A percentile compares a stretch with the other conserved stretches of the same genome.
Conservation (phyloP, 2,329 filamentous ascomycete species). For the Coniochaeta pulveracea region DNA sequence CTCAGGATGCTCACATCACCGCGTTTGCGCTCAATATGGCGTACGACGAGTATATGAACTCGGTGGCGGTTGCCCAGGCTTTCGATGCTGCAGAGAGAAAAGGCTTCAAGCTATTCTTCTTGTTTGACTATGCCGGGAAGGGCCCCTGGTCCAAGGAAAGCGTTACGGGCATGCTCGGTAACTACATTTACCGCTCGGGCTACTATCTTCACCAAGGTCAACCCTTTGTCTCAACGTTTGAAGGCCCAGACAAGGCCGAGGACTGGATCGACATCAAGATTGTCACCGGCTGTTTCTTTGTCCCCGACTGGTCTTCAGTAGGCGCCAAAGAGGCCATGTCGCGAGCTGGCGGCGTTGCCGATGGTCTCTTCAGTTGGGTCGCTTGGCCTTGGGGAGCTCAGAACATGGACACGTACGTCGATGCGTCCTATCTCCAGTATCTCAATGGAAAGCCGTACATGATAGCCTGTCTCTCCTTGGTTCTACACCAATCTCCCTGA, state of each 20-base stretch:
- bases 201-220: slow-evolving; percentile 14
- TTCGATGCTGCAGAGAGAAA: slow-evolving; percentile 6
- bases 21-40: slow-evolving; percentile 9
- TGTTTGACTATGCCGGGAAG: slow-evolving; percentile 9
- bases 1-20: slow-evolving; percentile 6
- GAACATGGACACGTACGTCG: slow-evolving; percentile 9
- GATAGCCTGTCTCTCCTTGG: slow-evolving; percentile 28
- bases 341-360: slow-evolving; percentile 10
- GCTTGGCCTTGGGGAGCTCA: slow-evolving; percentile 21
- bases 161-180: slow-evolving; percentile 6
- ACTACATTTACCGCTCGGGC: slow-evolving; percentile 4
- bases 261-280: slow-evolving; percentile 33
- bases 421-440: slow-evolving; percentile 10
- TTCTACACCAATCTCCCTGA: slow-evolving; percentile 35
- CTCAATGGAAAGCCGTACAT: slow-evolving; percentile 31
- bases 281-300: slow-evolving; percentile 25
- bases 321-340: slow-evolving; percentile 18
- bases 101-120: slow-evolving; percentile 9
- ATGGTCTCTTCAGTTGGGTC: slow-evolving; percentile 26
- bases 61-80: slow-evolving; percentile 2
- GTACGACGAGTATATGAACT: slow-evolving; percentile 4
- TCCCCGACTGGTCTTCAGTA: slow-evolving; percentile 31
- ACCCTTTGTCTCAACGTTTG: slow-evolving; percentile 29
- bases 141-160: slow-evolving; percentile 7
- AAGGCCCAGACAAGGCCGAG: slow-evolving; percentile 25